These are phyloP conservation scores for Plasmodium reichenowi DNA, from an alignment of 169 alveolate genomes.

Conservation along the genomic window DNA sequence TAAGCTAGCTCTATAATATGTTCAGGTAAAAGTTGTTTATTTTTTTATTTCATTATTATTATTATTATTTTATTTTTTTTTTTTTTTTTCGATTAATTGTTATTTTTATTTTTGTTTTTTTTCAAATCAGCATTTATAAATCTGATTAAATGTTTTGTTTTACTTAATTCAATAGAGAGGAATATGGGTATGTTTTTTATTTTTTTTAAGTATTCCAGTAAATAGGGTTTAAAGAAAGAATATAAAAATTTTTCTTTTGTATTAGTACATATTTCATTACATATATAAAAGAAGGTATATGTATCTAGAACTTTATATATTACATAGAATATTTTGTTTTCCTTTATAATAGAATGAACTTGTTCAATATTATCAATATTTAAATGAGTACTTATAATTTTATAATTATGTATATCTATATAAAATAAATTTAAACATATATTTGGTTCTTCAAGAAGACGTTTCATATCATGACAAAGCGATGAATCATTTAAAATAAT, in stretches of 20 bases:
- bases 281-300: constrained; percentile 34
- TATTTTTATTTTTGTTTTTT: neutral
- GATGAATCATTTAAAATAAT: neutral
- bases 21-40: no score
- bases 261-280: constrained; percentile 12
- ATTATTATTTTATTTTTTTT: neutral
- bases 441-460: constrained; percentile 1
- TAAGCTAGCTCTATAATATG: no score
- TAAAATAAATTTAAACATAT: constrained; percentile 19
- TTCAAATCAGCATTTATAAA: constrained; percentile 37
- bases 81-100: neutral
- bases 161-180: constrained; percentile 52
- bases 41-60: neutral
- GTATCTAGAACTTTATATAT: constrained; percentile 50
- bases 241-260: constrained; percentile 57
- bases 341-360: constrained; percentile 11
- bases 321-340: constrained; percentile 19
- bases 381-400: constrained; percentile 11
- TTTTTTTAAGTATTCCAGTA: constrained; percentile 52
- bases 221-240: constrained; percentile 37
- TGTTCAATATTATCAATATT: constrained; percentile 16
- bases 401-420: constrained; percentile 3
- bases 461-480: constrained; percentile 2
- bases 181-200: constrained; percentile 28
- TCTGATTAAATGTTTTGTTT: constrained; percentile 33